Conservation (phyloP, 2,329 filamentous ascomycete genomes). For the Cladosporium sp. region DNA sequence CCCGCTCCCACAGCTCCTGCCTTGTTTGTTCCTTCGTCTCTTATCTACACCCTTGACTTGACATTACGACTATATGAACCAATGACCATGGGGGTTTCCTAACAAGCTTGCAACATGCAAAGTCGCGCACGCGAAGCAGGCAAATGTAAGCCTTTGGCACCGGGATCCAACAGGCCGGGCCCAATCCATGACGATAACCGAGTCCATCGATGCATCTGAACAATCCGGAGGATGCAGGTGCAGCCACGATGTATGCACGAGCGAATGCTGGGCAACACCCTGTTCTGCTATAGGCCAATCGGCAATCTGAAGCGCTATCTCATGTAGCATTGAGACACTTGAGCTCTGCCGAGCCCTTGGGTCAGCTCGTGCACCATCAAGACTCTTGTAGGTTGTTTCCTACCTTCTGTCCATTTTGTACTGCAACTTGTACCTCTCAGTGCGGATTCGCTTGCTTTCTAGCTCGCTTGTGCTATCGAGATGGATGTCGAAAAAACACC, state of each 20-base stretch:
- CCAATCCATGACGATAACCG: not conserved
- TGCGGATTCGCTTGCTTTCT: not conserved
- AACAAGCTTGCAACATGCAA: too few relatives aligned
- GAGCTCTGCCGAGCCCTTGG: not conserved
- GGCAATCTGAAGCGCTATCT: slow-evolving; percentile 9
- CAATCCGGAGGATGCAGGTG: not conserved
- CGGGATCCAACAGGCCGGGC: not conserved
- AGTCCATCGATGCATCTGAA: not conserved
- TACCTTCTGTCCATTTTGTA: not conserved
- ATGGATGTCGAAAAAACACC: slow-evolving; percentile 2
- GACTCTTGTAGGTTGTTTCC: not conserved
- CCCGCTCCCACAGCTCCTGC: slow-evolving; percentile 4
- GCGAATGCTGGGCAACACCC: not conserved
- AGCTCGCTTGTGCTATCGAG: not conserved
- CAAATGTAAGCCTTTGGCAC: not conserved
- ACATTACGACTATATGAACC: not conserved
- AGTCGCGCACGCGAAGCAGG: not conserved
- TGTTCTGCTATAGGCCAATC: slow-evolving; percentile 3
- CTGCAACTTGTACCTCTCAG: not conserved
- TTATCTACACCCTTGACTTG: slow-evolving; percentile 3
- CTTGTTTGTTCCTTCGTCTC: not conserved
- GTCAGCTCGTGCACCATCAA: not conserved
- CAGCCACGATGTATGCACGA: slow-evolving; percentile 2
- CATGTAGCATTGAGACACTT: not conserved
- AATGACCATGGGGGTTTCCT: not conserved